Conservation (phyloP, 108 stramenopile species). For the Conticribra guillardii region DNA sequence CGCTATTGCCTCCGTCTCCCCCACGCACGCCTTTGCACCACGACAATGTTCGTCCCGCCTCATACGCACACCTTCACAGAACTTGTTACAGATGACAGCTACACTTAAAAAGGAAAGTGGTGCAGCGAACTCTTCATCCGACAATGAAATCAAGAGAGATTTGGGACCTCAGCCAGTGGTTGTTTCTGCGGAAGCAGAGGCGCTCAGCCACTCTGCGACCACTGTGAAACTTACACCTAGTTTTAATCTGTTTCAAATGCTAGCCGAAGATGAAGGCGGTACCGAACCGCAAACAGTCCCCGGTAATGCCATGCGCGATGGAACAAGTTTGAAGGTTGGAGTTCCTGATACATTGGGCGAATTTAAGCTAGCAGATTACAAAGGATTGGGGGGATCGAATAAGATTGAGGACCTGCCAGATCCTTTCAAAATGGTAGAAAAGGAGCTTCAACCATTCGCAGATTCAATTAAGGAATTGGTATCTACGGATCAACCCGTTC, state of each 20-base stretch:
- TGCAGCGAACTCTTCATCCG: conserved; percentile 21
- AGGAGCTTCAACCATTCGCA: conserved; percentile 93
- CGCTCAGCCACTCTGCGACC: conserved; percentile 80
- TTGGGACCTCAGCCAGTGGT: conserved; percentile 64
- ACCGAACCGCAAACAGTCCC: conserved; percentile 50
- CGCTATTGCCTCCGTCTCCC: not conserved
- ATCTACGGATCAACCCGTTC: conserved; percentile 95
- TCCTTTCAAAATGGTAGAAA: conserved; percentile 89
- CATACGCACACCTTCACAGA: conserved; percentile 12
- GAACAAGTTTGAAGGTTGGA: conserved; percentile 55
- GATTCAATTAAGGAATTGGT: conserved; percentile 97
- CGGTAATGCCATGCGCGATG: conserved; percentile 78
- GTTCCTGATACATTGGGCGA: conserved; percentile 64
- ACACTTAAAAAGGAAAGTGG: conserved; percentile 30
- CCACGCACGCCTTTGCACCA: conserved; percentile 29
- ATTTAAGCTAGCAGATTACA: conserved; percentile 60
- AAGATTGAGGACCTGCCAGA: conserved; percentile 81
- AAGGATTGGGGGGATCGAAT: conserved; percentile 59
- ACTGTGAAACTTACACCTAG: conserved; percentile 89
- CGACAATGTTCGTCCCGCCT: conserved; percentile 17
- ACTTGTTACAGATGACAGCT: conserved; percentile 41
- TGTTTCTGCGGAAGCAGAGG: conserved; percentile 82
- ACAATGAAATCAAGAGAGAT: conserved; percentile 16
- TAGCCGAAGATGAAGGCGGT: conserved; percentile 80
- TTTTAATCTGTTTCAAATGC: conserved; percentile 83